Percentiles rank a stretch among this genome's conserved stretches.
phyloP scores from a whole-genome alignment of 768 basidiomycete species.

The Tylopilus balloui region DNA sequence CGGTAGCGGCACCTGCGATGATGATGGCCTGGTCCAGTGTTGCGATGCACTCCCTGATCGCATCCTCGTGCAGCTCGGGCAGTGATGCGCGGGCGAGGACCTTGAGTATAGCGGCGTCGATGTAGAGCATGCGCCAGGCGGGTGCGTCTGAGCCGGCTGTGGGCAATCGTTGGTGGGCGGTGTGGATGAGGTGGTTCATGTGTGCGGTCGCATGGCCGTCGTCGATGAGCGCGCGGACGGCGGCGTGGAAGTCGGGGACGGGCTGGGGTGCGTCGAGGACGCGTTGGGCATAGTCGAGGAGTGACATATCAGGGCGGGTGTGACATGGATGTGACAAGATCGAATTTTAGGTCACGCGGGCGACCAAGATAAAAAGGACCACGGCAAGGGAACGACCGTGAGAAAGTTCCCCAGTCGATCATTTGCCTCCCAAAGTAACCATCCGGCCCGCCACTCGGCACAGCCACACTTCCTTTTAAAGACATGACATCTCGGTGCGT shows the following conservation, averaged over 20 bases:
- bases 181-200: constrained; percentile 38
- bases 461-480: constrained; percentile 47
- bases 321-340: constrained; percentile 35
- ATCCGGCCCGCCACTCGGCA: constrained; percentile 45
- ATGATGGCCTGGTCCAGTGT: constrained; percentile 78
- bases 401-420: constrained; percentile 51
- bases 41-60: constrained; percentile 45
- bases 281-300: constrained; percentile 11
- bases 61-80: constrained; percentile 12
- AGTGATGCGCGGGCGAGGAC: constrained; percentile 37
- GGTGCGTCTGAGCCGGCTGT: constrained; percentile 21
- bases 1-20: constrained; percentile 68
- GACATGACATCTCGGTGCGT: constrained; percentile 75
- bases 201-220: not conserved
- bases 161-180: constrained; percentile 51
- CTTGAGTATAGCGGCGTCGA: constrained; percentile 65
- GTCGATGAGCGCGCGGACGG: not conserved
- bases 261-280: constrained; percentile 8
- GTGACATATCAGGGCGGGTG: not conserved
- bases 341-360: constrained; percentile 38
- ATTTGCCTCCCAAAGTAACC: constrained; percentile 42
- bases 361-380: constrained; percentile 62
- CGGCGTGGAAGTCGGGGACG: constrained; percentile 6
- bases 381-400: constrained; percentile 39
- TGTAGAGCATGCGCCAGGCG: constrained; percentile 67